Base-by-base conservation (phyloP, 305 asterid species). In the Solanum hybrid region DNA sequence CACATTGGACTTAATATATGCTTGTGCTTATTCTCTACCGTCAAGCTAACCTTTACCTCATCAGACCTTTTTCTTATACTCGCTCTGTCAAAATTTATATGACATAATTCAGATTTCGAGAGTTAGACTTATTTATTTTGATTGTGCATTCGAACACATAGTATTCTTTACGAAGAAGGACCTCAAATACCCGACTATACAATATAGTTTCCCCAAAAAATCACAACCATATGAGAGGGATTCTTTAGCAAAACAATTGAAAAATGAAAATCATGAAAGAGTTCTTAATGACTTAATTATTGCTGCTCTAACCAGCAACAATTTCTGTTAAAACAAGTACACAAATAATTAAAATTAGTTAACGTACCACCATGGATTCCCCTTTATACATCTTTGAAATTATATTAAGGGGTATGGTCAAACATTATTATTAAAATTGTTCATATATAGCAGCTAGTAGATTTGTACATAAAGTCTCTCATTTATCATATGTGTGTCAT, bases 381-480 rank as follows among this genome's bases (percentile, higher is more conserved):
- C 33, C 24, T 81, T 65, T 26, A 83, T 41, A 82, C 15, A 41
- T 29, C 75, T 45, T 82, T 29, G 73, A 83, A 81, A 41, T 81
- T 72, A 57, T 36, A 33, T 29, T 57, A 31, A 31, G 41, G 4
- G 39, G 32, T 20, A 78, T 85, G 77, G 77, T 85, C 77, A 85
- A 85, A 57, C 37, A 34, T 57, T 57, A 57, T 80, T 20, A 77
- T 41, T 41, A 13, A 85, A 85, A 68, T 57, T 61, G 6, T 32
- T 57, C n/a, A 22, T 26, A 11, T 26, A 72, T 31, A 31, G 88
- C 45, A 31, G 13, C 88, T 29, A 85, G 77, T 10, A 85, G 32
- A 85, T 85, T 85, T 85, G 77, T 12, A 31, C 88, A 85, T 57
- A 29, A 57, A 85, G 77, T 57, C n/a, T 85, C 88, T 72, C 77